phyloP scores from a whole-genome alignment of 257 asterid species.

The Cynanchum wilfordii region DNA sequence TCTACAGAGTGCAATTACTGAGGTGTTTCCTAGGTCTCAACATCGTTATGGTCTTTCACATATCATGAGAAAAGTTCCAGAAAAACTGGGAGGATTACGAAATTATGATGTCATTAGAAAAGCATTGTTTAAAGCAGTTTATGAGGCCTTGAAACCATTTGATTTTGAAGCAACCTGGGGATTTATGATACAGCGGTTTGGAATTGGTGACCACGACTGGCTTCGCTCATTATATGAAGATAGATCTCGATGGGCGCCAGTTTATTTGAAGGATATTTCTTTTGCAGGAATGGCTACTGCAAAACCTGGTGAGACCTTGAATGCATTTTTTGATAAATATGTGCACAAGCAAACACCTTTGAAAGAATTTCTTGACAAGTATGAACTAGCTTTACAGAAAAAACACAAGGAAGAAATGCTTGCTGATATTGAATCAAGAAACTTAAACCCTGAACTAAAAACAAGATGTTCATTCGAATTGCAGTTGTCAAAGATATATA shows the following conservation, averaged over 20 bases:
- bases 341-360: conserved; percentile 75
- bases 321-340: conserved; percentile 55
- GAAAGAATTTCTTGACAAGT: conserved; percentile 81
- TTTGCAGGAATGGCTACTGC: conserved; percentile 73
- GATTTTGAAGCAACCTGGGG: conserved; percentile 82
- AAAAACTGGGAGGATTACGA: conserved; percentile 67
- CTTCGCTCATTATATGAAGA: conserved; percentile 58
- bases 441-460: conserved; percentile 45
- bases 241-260: conserved; percentile 71
- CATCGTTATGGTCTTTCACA: conserved; percentile 60
- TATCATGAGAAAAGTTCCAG: conserved; percentile 69
- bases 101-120: conserved; percentile 32
- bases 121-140: conserved; percentile 47
- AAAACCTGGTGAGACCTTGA: conserved; percentile 46
- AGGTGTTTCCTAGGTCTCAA: conserved; percentile 58
- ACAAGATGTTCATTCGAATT: conserved; percentile 67
- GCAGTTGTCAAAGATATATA: conserved; percentile 60
- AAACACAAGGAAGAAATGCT: conserved; percentile 62
- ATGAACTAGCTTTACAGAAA: conserved; percentile 67
- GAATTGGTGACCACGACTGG: conserved; percentile 68
- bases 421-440: conserved; percentile 66
- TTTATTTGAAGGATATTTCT: conserved; percentile 54
- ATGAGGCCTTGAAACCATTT: conserved; percentile 54
- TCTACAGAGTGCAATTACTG: conserved; percentile 53
- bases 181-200: conserved; percentile 60